Evolutionary conservation across 2,329 filamentous ascomycete genomes (phyloP).

Genomic region (Fusarium temperatum): DNA sequence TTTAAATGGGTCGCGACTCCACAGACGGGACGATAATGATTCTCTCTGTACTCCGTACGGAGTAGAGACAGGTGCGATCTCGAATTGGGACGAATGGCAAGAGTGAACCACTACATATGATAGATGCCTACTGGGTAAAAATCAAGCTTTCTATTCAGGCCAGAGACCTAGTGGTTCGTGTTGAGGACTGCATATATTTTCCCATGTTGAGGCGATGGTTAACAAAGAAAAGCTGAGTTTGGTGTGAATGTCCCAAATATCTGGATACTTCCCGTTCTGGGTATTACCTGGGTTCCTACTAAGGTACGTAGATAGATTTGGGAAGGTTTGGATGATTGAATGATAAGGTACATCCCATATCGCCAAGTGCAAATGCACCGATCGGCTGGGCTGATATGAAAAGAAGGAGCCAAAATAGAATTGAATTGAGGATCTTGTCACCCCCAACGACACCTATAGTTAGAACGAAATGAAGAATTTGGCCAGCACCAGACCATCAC

Average conservation of each 20-base stretch:
- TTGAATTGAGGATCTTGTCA: slow-evolving; percentile 5
- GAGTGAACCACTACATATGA: background rate
- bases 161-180: background rate
- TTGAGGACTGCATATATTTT: background rate
- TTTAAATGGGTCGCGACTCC: slow-evolving; percentile 1
- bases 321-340: background rate
- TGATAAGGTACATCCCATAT: slow-evolving; percentile 5
- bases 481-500: background rate
- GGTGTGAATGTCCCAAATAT: background rate
- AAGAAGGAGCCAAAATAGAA: background rate
- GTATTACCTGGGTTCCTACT: background rate
- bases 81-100: background rate
- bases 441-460: background rate
- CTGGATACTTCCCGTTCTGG: slow-evolving; percentile 13
- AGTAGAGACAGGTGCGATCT: background rate
- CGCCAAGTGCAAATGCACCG: background rate
- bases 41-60: slow-evolving; percentile 13
- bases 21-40: slow-evolving; percentile 29
- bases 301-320: background rate
- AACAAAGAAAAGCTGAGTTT: background rate
- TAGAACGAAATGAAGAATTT: background rate
- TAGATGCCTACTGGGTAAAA: background rate
- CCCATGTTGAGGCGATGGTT: background rate
- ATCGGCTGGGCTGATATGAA: background rate
- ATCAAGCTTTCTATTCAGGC: background rate